Evolutionary conservation across 1,139 yeast genomes (phyloP).

Genomic region (Magnusiomyces ingens): DNA sequence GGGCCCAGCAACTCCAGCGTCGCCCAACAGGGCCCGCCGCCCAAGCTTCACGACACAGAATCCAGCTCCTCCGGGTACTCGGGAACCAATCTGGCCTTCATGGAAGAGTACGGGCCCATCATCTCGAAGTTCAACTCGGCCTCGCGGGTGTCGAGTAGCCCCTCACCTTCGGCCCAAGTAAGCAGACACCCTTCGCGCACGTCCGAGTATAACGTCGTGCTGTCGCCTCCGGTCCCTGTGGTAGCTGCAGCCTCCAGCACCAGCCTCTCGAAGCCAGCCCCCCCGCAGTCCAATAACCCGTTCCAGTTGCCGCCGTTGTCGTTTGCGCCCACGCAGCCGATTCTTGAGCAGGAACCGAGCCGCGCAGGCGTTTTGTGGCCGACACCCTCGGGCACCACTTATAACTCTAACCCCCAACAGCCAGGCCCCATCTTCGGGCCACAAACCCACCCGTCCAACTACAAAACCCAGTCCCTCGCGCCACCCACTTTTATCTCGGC

Average conservation of each 20-base stretch:
- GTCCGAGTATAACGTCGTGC: neutral
- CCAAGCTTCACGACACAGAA: neutral
- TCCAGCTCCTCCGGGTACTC: conserved; percentile 10
- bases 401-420: too few species aligned
- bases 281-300: neutral
- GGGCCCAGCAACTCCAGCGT: neutral
- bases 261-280: neutral
- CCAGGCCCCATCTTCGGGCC: too few species aligned
- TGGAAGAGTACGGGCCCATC: conserved; percentile 13
- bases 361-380: too few species aligned
- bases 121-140: conserved; percentile 7
- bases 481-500: too few species aligned
- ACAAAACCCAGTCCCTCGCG: too few species aligned
- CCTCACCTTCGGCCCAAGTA: neutral
- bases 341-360: too few species aligned
- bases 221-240: too few species aligned
- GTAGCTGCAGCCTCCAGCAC: conserved; percentile 1
- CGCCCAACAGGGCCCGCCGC: too few species aligned
- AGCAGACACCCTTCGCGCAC: neutral
- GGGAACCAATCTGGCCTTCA: conserved; percentile 3
- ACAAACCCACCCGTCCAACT: too few species aligned
- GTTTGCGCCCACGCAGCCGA: too few species aligned
- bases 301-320: neutral
- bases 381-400: too few species aligned
- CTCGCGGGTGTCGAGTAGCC: neutral